These are phyloP conservation scores for Aspergillus fumigatiaffinis DNA, from an alignment of 2,329 filamentous ascomycete genomes.

Conservation along the genomic window DNA sequence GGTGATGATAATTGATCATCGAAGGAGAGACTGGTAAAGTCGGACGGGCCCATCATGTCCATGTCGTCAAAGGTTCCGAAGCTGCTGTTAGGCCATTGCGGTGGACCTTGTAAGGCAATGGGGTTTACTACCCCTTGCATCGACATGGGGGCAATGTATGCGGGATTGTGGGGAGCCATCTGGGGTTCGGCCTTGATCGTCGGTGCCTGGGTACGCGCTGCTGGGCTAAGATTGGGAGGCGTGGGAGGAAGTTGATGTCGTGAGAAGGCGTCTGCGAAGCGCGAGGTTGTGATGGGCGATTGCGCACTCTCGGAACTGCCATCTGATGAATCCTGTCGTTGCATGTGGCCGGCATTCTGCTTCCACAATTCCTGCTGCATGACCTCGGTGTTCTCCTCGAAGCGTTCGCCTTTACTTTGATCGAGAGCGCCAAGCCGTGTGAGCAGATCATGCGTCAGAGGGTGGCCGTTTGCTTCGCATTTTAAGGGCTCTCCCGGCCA, in stretches of 20 bases:
- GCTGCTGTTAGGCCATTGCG: conserved; percentile 23
- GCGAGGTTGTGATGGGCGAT: conserved; percentile 33
- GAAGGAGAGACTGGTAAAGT: conserved; percentile 30
- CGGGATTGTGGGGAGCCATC: conserved; percentile 17
- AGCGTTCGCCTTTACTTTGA: conserved; percentile 48
- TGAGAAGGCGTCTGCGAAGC: conserved; percentile 28
- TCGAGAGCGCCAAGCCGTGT: conserved; percentile 57
- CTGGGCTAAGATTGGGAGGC: conserved; percentile 39
- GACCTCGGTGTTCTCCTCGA: conserved; percentile 56
- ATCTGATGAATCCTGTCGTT: conserved; percentile 53
- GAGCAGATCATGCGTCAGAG: conserved; percentile 62
- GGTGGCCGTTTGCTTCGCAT: conserved; percentile 51
- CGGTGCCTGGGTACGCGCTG: conserved; percentile 22
- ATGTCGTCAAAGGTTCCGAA: conserved; percentile 31
- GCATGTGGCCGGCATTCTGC: conserved; percentile 49
- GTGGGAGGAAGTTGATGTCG: conserved; percentile 36
- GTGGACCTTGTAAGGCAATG: conserved; percentile 30
- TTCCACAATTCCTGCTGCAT: conserved; percentile 55
- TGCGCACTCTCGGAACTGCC: conserved; percentile 56
- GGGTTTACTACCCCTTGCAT: conserved; percentile 37
- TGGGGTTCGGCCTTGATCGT: conserved; percentile 27
- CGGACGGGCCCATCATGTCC: conserved; percentile 28
- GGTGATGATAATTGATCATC: conserved; percentile 33
- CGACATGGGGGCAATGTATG: conserved; percentile 22
- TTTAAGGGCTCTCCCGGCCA: conserved; percentile 55